Conservation (phyloP, 805 yeast species). For the Saturnispora sanitii region DNA sequence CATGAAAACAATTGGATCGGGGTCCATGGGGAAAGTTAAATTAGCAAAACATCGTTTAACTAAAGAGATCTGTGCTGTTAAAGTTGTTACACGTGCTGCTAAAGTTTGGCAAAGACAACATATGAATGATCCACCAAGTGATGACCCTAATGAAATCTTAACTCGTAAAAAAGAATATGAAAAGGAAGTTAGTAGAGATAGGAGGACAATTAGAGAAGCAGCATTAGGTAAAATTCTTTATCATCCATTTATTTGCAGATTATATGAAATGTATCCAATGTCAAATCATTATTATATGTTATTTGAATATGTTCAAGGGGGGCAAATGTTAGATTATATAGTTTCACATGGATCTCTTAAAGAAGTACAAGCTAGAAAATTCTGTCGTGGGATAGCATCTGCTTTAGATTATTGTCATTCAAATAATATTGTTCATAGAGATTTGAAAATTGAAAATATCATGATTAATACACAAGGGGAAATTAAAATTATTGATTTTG, state of each 20-base stretch:
- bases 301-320: constrained; percentile 94
- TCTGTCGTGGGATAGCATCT: constrained; percentile 88
- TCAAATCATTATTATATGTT: constrained; percentile 94
- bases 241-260: constrained; percentile 86
- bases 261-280: constrained; percentile 93
- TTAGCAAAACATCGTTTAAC: constrained; percentile 80
- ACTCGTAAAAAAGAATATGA: constrained; percentile 62
- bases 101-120: constrained; percentile 66
- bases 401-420: constrained; percentile 91
- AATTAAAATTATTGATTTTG: constrained; percentile 92
- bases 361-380: constrained; percentile 88
- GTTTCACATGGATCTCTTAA: constrained; percentile 92
- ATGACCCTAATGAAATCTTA: constrained; percentile 43
- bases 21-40: constrained; percentile 98
- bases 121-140: constrained; percentile 57
- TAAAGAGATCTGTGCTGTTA: constrained; percentile 79
- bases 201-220: constrained; percentile 89
- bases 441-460: constrained; percentile 90
- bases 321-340: constrained; percentile 94
- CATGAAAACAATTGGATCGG: constrained; percentile 91
- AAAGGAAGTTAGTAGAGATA: constrained; percentile 82
- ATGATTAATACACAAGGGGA: constrained; percentile 92
- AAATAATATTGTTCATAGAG: constrained; percentile 94
- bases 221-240: constrained; percentile 82
- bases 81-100: constrained; percentile 86